These are phyloP conservation scores for Leccinum longicurvipes DNA, from an alignment of 768 basidiomycete genomes.

Conservation along the genomic window DNA sequence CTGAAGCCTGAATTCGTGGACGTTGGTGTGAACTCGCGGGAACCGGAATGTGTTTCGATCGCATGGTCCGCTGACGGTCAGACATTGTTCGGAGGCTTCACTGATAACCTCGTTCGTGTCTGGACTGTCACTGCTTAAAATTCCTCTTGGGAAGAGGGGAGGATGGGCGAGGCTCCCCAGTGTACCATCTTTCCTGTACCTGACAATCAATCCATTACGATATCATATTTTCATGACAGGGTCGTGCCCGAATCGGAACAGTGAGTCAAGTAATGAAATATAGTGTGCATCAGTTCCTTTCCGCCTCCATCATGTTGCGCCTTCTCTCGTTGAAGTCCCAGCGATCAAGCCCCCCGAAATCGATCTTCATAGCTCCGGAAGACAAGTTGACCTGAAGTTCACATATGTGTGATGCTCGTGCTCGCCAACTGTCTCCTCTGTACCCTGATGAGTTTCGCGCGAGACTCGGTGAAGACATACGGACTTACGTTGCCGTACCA, in stretches of 20 bases:
- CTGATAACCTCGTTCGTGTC: constrained; percentile 90
- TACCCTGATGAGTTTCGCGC: constrained; percentile 1
- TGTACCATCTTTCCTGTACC: constrained; percentile 27
- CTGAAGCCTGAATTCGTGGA: constrained; percentile 94
- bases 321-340: constrained; percentile 65
- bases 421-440: constrained; percentile 83
- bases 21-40: constrained; percentile 62
- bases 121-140: constrained; percentile 72
- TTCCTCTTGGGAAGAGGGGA: constrained; percentile 17
- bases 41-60: constrained; percentile 93
- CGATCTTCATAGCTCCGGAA: constrained; percentile 58
- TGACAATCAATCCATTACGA: constrained; percentile 21
- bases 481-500: constrained; percentile 72
- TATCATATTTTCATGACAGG: constrained; percentile 6
- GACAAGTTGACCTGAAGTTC: constrained; percentile 71
- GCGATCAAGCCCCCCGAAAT: constrained; percentile 73
- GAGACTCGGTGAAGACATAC: not conserved
- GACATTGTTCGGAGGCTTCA: constrained; percentile 95
- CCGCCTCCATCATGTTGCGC: constrained; percentile 62
- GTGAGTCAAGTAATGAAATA: not conserved
- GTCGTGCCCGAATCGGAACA: not conserved
- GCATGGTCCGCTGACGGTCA: constrained; percentile 99
- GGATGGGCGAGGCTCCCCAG: constrained; percentile 10
- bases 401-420: constrained; percentile 61
- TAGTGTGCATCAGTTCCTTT: constrained; percentile 5